Conservation (phyloP, 306 rosid genomes). For the Pueraria montana region DNA sequence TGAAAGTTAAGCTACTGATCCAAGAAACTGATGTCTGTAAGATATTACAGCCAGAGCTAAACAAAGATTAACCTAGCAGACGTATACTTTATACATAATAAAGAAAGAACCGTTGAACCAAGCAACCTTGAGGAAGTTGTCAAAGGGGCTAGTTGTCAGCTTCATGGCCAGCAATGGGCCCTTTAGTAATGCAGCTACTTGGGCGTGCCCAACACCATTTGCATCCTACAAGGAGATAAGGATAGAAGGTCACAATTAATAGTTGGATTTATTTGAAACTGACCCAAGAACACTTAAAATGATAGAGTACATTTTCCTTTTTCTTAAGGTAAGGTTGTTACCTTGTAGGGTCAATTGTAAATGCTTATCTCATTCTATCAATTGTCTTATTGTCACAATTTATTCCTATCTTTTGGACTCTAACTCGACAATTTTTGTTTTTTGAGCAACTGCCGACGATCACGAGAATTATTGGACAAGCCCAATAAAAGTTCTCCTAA, state of each 20-base stretch:
- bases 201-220: background rate
- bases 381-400: background rate
- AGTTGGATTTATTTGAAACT: background rate
- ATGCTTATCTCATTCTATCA: background rate
- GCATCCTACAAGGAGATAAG: background rate
- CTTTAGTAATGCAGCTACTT: background rate
- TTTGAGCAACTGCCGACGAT: background rate
- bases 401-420: background rate
- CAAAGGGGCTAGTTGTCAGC: background rate
- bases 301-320: background rate
- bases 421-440: background rate
- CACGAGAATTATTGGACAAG: background rate
- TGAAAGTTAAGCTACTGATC: too few species aligned
- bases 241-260: background rate
- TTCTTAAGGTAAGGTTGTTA: background rate
- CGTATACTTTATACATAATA: too few species aligned
- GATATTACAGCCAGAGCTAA: too few species aligned
- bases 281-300: background rate
- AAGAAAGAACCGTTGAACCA: background rate
- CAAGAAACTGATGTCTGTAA: too few species aligned
- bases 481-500: background rate
- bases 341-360: background rate
- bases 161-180: background rate
- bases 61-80: too few species aligned
- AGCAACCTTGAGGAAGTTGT: background rate